Evolutionary conservation across 495 filamentous ascomycete species (phyloP), one percentile per base, ranked within the genome.

Genomic region (Talaromyces ruber): DNA sequence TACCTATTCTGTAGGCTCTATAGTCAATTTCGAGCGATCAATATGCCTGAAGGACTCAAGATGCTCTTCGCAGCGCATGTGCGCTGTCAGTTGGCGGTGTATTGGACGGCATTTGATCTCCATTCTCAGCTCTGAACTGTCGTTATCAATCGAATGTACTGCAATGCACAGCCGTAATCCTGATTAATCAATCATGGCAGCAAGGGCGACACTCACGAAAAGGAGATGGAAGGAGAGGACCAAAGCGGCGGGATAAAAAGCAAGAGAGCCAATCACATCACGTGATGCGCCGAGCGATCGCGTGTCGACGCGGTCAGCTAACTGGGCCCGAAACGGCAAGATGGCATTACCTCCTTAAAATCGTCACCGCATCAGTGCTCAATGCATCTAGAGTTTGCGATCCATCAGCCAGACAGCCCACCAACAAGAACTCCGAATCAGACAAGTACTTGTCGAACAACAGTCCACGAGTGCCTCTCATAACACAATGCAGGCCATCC

Each of bases 401-500:
- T 54, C 22, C 12, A 52, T 28, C 26, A 22, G 43, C 43, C 43
- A 47, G 28, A 16, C 26, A 54, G 1, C 24, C 26, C 9, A 26
- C 18, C 24, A 28, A n/a, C 51, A 29, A 24, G 18, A 52, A 28
- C 9, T 2, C 8, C 0, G 51, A 28, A 28, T 22, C 18, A 54
- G 51, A 54, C 51, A 54, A 54, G 8, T 47, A 39, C 34, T 11
- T 39, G 18, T 47, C 43, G n/a, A 47, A 47, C 43, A 9, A 7
- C 43, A 47, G 43, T 21, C 34, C 34, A 39, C 43, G 18, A 18
- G 18, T 8, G 21, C 16, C 43, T 18, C 43, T 22, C 43, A 47
- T n/a, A 47, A 18, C 30, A 47, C 57, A 30, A 60, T 60, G 59
- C 59, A 60, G 59, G 59, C 59, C 26, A 60, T 60, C 28, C 59